Evolutionary conservation across 805 yeast genomes (phyloP).

Genomic region (Metschnikowia continentalis): DNA sequence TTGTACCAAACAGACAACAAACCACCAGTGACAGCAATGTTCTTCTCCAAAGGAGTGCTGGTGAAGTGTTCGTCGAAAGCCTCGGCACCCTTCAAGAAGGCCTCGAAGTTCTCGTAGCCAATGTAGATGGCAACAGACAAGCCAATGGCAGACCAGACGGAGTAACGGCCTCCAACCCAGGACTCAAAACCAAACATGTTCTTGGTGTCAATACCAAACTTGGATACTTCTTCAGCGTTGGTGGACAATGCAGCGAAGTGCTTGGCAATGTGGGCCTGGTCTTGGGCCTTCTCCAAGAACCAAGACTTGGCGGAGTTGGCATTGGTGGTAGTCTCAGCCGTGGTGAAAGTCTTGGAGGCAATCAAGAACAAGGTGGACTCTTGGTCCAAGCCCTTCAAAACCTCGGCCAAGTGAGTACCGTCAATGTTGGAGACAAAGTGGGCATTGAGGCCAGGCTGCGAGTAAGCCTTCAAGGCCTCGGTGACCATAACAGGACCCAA

Average conservation of each 20-base stretch:
- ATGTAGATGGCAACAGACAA: slow-evolving; percentile 90
- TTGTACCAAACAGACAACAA: slow-evolving; percentile 95
- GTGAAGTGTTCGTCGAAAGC: slow-evolving; percentile 91
- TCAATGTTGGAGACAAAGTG: slow-evolving; percentile 98
- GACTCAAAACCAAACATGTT: slow-evolving; percentile 98
- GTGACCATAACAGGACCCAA: slow-evolving; percentile 99
- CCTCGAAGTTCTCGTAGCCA: slow-evolving; percentile 91
- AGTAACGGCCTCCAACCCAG: slow-evolving; percentile 99
- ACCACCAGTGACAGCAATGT: slow-evolving; percentile 93
- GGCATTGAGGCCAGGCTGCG: slow-evolving; percentile 66
- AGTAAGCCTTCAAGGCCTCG: slow-evolving; percentile 91
- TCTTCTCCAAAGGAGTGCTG: slow-evolving; percentile 78
- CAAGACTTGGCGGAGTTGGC: slow-evolving; percentile 93
- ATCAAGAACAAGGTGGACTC: slow-evolving; percentile 91
- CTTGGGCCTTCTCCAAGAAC: slow-evolving; percentile 76
- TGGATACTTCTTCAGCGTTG: slow-evolving; percentile 83
- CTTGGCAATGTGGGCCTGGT: slow-evolving; percentile 76
- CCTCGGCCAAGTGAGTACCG: slow-evolving; percentile 95
- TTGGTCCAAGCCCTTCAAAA: slow-evolving; percentile 69
- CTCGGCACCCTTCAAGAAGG: slow-evolving; percentile 94
- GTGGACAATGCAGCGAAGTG: slow-evolving; percentile 97
- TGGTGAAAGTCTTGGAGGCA: slow-evolving; percentile 98
- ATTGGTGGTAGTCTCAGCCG: slow-evolving; percentile 93
- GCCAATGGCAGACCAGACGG: slow-evolving; percentile 99
- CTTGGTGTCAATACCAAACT: slow-evolving; percentile 94